Base-by-base conservation (phyloP, 208 protist genomes). In the Crithidia brevicula region DNA sequence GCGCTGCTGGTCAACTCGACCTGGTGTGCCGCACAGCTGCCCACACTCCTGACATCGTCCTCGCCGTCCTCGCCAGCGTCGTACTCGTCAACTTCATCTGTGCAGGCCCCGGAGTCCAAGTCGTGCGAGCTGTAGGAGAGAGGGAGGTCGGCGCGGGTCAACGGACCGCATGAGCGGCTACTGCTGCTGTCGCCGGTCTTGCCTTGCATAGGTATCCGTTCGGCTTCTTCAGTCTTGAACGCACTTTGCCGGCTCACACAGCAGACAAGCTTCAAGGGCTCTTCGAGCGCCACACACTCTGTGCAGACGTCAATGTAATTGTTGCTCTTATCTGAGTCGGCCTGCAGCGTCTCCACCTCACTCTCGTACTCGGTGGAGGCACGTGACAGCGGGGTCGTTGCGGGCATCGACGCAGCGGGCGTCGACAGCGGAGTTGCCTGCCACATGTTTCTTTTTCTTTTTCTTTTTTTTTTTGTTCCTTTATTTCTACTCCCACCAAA, bases 111-210 rank as follows among this genome's bases (percentile, higher is more conserved):
- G 27, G 49, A 67, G 46, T 25, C 38, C 36, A 52, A 5, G 4
- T 43, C 67, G 13, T 57, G 57, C 4, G 49, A 72, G 49, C 67
- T 65, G 47, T 31, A 25, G 23, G 38, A 72, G 13, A 47, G 54
- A 18, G 67, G 33, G 20, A 59, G 13, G 15, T 38, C 25, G 28
- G 9, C 22, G 28, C 23, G 9, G 47, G 43, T 54, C 36, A 58
- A 46, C 40, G 25, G 46, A 22, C 30, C 25, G 20, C 16, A 13
- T 2, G 0, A 22, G 18, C 27, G 34, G 45, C 40, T 52, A 0
- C 10, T 31, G 22, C 36, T 60, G 1, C 36, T 40, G 36, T 40
- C 36, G 36, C 36, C n/a, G n/a, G n/a, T n/a, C n/a, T n/a, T n/a
- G n/a, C n/a, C n/a, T n/a, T n/a, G n/a, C n/a, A n/a, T n/a, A n/a